phyloP scores from a whole-genome alignment of 1,284 basidiomycete genomes.

The Exsudoporus floridanus region DNA sequence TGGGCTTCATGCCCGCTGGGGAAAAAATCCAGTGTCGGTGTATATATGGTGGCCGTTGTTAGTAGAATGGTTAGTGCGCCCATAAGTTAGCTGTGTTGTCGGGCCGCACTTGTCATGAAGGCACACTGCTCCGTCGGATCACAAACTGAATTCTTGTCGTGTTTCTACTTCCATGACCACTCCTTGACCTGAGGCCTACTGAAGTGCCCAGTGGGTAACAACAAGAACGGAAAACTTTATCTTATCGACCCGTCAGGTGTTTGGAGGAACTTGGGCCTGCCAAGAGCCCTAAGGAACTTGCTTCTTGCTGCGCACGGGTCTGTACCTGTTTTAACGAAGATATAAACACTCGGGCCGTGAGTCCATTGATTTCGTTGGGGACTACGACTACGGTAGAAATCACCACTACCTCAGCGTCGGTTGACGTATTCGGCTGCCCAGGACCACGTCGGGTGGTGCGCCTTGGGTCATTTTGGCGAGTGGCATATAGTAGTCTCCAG shows the following conservation, averaged over 20 bases:
- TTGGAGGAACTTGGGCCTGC: background rate
- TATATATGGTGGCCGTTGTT: background rate
- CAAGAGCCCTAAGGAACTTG: background rate
- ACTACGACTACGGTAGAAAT: background rate
- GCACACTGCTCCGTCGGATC: background rate
- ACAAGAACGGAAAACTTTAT: background rate
- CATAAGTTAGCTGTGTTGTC: background rate
- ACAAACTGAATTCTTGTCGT: background rate
- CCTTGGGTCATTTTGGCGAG: background rate
- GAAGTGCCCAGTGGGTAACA: background rate
- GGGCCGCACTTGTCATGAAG: background rate
- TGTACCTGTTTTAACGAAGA: background rate
- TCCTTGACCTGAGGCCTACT: background rate
- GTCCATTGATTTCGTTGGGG: background rate
- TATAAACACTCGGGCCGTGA: background rate
- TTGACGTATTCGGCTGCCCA: constrained; percentile 12
- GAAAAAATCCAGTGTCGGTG: background rate
- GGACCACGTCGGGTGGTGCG: background rate
- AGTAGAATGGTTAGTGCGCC: background rate
- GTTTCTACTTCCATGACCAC: background rate
- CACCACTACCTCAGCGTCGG: background rate
- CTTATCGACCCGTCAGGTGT: background rate
- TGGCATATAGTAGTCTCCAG: constrained; percentile 7
- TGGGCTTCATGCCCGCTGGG: background rate
- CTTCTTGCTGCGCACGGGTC: background rate